These are phyloP conservation scores for Diplodia seriata DNA, from an alignment of 2,329 filamentous ascomycete species.

Conservation along the genomic window DNA sequence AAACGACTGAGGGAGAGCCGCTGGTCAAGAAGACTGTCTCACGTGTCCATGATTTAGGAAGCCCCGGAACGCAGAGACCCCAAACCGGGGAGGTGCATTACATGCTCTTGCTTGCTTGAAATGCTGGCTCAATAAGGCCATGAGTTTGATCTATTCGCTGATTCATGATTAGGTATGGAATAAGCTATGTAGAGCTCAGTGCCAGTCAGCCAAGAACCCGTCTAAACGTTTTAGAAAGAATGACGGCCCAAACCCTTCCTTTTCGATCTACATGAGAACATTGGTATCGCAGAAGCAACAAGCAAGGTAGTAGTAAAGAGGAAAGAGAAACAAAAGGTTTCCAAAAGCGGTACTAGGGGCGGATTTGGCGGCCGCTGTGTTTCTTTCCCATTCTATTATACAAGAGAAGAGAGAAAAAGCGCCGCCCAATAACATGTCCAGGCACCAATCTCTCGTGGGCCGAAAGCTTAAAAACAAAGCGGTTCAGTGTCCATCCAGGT, in stretches of 20 bases:
- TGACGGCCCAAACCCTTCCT: background rate
- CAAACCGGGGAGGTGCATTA: no score
- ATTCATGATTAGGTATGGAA: background rate
- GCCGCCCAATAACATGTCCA: background rate
- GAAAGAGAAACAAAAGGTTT: background rate
- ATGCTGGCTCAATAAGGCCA: background rate
- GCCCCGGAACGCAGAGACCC: no score
- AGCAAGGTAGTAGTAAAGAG: conserved; percentile 11
- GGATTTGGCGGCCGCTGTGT: background rate
- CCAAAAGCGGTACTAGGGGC: background rate
- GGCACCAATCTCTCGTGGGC: background rate
- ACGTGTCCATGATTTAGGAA: no score
- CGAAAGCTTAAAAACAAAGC: background rate
- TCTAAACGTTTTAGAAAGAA: conserved; percentile 8
- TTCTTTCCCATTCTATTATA: conserved; percentile 22
- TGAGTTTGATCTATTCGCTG: background rate
- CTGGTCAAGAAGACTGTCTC: no score
- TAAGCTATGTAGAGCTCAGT: background rate
- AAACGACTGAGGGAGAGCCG: no score
- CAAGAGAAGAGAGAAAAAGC: conserved; percentile 1
- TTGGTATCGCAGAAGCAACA: conserved; percentile 26
- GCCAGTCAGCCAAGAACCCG: background rate
- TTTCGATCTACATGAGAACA: conserved; percentile 5
- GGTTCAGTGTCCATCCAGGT: background rate
- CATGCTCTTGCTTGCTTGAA: background rate